These are phyloP conservation scores for Podospora bellae-mahoneyi DNA, from an alignment of 495 filamentous ascomycete species.

Conservation along the genomic window DNA sequence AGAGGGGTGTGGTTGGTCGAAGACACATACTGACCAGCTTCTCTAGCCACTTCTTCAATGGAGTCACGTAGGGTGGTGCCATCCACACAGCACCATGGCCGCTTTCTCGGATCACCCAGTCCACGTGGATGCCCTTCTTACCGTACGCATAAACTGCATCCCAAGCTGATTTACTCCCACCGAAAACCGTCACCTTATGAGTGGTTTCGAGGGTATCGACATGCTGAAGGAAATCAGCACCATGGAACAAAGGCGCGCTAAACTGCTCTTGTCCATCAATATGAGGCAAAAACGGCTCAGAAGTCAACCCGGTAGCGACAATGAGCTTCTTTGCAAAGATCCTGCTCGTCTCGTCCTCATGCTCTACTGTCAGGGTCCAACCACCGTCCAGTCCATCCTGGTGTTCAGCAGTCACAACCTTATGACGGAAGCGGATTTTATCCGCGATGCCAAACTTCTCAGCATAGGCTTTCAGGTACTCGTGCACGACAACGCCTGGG, in stretches of 20 bases:
- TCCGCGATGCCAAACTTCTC: conserved; percentile 54
- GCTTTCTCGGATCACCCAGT: conserved; percentile 75
- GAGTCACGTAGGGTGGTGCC: conserved; percentile 52
- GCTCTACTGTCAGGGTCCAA: conserved; percentile 40
- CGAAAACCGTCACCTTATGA: conserved; percentile 58
- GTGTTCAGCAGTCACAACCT: conserved; percentile 53
- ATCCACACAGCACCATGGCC: conserved; percentile 75
- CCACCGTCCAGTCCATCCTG: conserved; percentile 32
- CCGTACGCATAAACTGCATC: conserved; percentile 72
- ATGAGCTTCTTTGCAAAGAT: conserved; percentile 35
- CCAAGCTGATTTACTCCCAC: conserved; percentile 72
- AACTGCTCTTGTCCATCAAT: conserved; percentile 39
- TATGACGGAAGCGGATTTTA: conserved; percentile 52
- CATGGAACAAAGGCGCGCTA: conserved; percentile 60
- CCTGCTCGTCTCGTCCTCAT: conserved; percentile 11
- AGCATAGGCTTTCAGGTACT: conserved; percentile 64
- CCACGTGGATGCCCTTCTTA: conserved; percentile 60
- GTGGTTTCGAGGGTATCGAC: conserved; percentile 32
- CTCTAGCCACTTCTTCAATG: conserved; percentile 46
- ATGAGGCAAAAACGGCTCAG: conserved; percentile 38
- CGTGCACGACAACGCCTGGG: conserved; percentile 60
- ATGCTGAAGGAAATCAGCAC: conserved; percentile 48
- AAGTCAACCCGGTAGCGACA: conserved; percentile 39
- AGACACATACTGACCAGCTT: conserved; percentile 56
- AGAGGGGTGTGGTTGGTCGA: background rate